A percentile compares a stretch with the other conserved stretches of the same genome.
These are phyloP conservation scores for Gillenia trifoliata DNA, from an alignment of 306 rosid genomes.

Conservation along the genomic window DNA sequence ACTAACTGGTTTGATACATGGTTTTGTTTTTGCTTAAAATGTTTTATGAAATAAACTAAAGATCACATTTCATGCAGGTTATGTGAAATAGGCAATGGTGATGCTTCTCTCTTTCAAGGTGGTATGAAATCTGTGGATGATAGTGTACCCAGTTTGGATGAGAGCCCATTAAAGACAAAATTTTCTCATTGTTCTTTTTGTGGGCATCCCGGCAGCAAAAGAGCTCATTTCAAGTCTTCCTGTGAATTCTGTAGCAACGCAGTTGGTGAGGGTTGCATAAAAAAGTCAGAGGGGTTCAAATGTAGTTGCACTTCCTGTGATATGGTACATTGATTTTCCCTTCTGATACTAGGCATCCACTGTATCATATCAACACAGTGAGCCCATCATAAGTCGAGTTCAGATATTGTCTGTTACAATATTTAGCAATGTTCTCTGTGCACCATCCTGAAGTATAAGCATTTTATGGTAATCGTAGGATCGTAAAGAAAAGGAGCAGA, in stretches of 20 bases:
- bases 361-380: neutral
- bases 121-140: constrained; percentile 29
- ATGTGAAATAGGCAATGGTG: constrained; percentile 60
- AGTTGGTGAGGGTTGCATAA: constrained; percentile 53
- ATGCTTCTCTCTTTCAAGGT: constrained; percentile 31
- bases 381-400: neutral
- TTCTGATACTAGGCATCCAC: constrained; percentile 2
- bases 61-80: constrained; percentile 49
- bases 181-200: constrained; percentile 79
- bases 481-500: constrained; percentile 55
- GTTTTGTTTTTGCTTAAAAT: neutral
- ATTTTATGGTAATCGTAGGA: constrained; percentile 41
- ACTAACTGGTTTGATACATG: neutral
- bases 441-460: neutral
- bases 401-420: neutral
- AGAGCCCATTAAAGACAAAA: constrained; percentile 41
- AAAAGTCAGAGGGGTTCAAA: constrained; percentile 65
- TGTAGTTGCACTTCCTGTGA: constrained; percentile 73
- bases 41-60: neutral
- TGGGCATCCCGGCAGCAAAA: constrained; percentile 90
- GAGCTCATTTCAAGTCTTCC: constrained; percentile 50
- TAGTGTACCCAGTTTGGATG: constrained; percentile 28
- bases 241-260: constrained; percentile 51
- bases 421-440: neutral
- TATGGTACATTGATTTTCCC: constrained; percentile 35